phyloP scores from a whole-genome alignment of 169 alveolate species.

The Plasmodium falciparum region DNA sequence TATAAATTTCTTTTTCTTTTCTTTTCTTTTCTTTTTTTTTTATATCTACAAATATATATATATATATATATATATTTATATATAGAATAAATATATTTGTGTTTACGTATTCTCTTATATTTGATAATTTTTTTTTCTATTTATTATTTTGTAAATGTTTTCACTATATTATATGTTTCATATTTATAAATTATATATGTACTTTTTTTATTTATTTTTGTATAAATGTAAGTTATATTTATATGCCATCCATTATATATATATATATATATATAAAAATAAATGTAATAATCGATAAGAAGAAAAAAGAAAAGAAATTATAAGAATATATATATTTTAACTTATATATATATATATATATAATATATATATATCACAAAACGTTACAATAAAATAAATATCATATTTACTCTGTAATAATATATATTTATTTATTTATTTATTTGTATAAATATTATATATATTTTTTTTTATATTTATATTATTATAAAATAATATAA shows the following conservation, averaged over 20 bases:
- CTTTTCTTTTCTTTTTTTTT: too few relatives aligned
- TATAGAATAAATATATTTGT: neutral
- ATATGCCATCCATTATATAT: slow-evolving; percentile 13
- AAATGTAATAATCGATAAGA: neutral
- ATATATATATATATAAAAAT: slow-evolving; percentile 2
- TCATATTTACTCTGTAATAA: neutral
- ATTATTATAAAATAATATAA: slow-evolving; percentile 7
- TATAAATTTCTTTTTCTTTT: neutral
- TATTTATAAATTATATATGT: neutral
- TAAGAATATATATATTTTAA: slow-evolving; percentile 35
- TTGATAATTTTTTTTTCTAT: neutral
- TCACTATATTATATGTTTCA: neutral
- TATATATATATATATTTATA: neutral
- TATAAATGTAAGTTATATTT: neutral
- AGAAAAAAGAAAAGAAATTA: slow-evolving; percentile 17
- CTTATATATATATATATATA: too few relatives aligned
- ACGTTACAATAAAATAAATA: too few relatives aligned
- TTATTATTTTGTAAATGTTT: slow-evolving; percentile 1
- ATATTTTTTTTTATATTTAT: slow-evolving; percentile 25
- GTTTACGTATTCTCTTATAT: slow-evolving; percentile 13
- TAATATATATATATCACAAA: too few relatives aligned
- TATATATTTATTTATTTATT: neutral
- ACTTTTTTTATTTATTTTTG: neutral
- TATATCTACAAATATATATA: neutral
- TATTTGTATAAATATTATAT: neutral